Evolutionary conservation across 1,284 basidiomycete genomes (phyloP), one percentile per base, ranked within the genome.

Genomic region (Athelia psychrophila): DNA sequence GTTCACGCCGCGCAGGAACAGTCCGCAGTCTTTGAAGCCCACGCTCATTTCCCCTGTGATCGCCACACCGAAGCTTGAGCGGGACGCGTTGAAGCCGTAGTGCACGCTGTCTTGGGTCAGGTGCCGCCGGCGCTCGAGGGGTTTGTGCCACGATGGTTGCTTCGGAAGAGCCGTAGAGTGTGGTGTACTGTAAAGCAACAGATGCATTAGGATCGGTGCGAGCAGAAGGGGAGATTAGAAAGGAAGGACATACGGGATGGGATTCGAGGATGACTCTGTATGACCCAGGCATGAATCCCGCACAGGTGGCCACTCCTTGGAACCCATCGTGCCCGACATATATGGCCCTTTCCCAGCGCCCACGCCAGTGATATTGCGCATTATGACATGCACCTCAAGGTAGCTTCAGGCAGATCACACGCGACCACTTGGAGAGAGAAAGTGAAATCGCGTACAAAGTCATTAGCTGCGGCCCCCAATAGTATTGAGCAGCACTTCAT

Each of bases 301-400:
- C 75, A 84, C 85, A 93, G 4, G 59, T 60, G 25, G 54, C 60
- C 40, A 72, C 56, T 63, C 70, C 64, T 36, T 66, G 56, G 64
- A 83, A 81, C 8, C 80, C 86, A 57, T 91, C 87, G 62, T 87
- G 87, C 36, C 88, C 8, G 77, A 70, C 32, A 92, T 80, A 60
- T 80, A 82, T 5, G 68, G 61, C 16, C 73, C 71, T 19, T 73
- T 57, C 0, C 69, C 72, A 47, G 60, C 66, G 2, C 85, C 80
- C 27, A 67, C 58, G 30, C 91, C 86, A 6, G 86, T 86, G 58
- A 92, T 84, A 8, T 70, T 69, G 25, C 91, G 80, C 48, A 92
- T 77, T 67, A 83, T 79, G 44, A 81, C 69, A 70, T 92, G 80
- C 9, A 76, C 78, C 58, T 85, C 74, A 19, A 80, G 65, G 64